These are phyloP conservation scores for Nemania bipapillata DNA, from an alignment of 2,329 filamentous ascomycete species.

Conservation along the genomic window DNA sequence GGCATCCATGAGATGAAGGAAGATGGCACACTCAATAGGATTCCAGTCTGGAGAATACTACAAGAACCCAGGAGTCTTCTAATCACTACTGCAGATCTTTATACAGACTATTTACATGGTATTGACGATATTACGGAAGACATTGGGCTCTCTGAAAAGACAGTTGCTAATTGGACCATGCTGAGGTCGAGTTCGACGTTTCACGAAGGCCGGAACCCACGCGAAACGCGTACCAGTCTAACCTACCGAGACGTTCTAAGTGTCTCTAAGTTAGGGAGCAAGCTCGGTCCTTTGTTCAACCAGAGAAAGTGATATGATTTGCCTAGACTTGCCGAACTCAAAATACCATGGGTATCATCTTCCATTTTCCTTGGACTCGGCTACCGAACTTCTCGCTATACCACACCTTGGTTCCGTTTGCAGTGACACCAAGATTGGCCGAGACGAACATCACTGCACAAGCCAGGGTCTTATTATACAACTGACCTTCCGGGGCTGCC, in stretches of 20 bases:
- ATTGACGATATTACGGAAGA: constrained; percentile 76
- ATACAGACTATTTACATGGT: constrained; percentile 78
- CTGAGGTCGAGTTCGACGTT: constrained; percentile 63
- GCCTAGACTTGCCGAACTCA: constrained; percentile 49
- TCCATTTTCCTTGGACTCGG: constrained; percentile 72
- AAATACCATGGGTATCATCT: constrained; percentile 78
- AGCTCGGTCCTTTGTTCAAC: constrained; percentile 63
- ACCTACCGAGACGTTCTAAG: constrained; percentile 89
- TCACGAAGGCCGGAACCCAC: constrained; percentile 64
- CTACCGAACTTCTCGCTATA: constrained; percentile 80
- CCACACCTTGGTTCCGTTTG: constrained; percentile 80
- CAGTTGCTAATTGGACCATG: constrained; percentile 77
- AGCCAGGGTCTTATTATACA: constrained; percentile 78
- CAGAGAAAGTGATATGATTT: constrained; percentile 52
- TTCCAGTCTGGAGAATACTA: constrained; percentile 69
- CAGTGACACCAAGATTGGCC: constrained; percentile 84
- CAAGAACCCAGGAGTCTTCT: constrained; percentile 87
- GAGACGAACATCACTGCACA: constrained; percentile 77
- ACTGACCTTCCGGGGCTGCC: constrained; percentile 73
- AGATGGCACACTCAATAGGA: constrained; percentile 66
- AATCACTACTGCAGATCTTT: constrained; percentile 75
- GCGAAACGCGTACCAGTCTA: constrained; percentile 74
- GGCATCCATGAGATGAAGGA: constrained; percentile 75
- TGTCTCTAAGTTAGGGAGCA: constrained; percentile 77
- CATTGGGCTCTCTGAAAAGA: constrained; percentile 67